These are phyloP conservation scores for Coemansia sp. DNA, from an alignment of 192 early-diverging fungal species.

Conservation along the genomic window DNA sequence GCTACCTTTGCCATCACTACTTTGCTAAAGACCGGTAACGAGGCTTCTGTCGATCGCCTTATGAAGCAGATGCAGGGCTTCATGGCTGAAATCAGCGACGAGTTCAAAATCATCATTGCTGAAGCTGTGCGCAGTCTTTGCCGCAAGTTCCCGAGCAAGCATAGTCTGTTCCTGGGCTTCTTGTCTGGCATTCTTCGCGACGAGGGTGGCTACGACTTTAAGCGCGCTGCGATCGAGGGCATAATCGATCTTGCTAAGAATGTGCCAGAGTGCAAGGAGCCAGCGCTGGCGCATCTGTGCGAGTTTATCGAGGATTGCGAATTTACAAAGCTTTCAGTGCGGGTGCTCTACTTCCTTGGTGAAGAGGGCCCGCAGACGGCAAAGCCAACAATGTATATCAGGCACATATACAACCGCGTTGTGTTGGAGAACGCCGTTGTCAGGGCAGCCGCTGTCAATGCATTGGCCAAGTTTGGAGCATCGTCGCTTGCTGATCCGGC, in stretches of 20 bases:
- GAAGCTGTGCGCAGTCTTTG: constrained; percentile 96
- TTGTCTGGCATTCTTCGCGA: constrained; percentile 90
- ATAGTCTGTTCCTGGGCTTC: constrained; percentile 89
- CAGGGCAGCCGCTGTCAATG: constrained; percentile 92
- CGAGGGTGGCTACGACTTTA: constrained; percentile 98
- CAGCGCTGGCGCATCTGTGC: constrained; percentile 91
- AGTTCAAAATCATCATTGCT: constrained; percentile 99
- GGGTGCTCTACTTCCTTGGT: constrained; percentile 92
- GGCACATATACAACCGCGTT: constrained; percentile 99
- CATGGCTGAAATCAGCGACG: constrained; percentile 97
- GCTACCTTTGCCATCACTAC: constrained; percentile 99
- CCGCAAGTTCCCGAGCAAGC: constrained; percentile 96
- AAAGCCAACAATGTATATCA: constrained; percentile 93
- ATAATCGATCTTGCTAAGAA: constrained; percentile 94
- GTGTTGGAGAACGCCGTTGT: constrained; percentile 97
- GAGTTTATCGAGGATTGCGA: constrained; percentile 99
- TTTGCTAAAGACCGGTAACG: constrained; percentile 97
- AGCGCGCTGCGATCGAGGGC: constrained; percentile 94
- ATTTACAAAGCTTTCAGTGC: constrained; percentile 97
- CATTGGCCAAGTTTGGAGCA: constrained; percentile 89
- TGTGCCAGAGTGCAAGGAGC: constrained; percentile 92
- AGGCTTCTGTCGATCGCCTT: constrained; percentile 93
- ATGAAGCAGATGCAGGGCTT: constrained; percentile 99
- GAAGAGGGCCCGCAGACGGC: constrained; percentile 88
- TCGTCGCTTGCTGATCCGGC: constrained; percentile 70